Conservation (phyloP, 805 yeast species). For the Yarrowia porcina region DNA sequence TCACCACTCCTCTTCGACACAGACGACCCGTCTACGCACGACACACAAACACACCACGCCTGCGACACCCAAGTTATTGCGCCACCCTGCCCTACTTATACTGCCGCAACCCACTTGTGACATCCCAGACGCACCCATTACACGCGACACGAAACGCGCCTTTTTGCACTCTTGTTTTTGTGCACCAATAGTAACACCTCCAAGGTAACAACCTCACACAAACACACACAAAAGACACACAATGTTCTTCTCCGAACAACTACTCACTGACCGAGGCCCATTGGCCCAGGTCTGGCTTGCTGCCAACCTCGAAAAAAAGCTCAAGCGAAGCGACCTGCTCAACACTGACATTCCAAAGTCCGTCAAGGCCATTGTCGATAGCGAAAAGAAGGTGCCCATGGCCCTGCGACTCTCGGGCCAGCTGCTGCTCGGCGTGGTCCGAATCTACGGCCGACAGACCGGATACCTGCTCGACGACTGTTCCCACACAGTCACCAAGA, state of each 20-base stretch:
- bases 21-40: background rate
- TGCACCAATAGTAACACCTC: background rate
- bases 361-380: conserved; percentile 58
- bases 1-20: background rate
- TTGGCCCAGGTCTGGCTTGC: conserved; percentile 91
- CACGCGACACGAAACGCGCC: conserved; percentile 10
- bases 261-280: conserved; percentile 72
- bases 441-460: conserved; percentile 82
- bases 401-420: conserved; percentile 84
- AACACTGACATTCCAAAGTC: conserved; percentile 69
- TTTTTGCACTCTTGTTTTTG: background rate
- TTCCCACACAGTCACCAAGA: conserved; percentile 64
- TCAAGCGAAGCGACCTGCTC: conserved; percentile 67
- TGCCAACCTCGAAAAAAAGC: conserved; percentile 76
- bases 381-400: conserved; percentile 52
- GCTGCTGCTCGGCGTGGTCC: conserved; percentile 77
- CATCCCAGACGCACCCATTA: conserved; percentile 8
- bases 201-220: background rate
- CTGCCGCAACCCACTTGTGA: background rate
- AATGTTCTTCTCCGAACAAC: conserved; percentile 52
- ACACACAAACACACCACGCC: background rate
- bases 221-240: background rate
- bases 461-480: conserved; percentile 81
- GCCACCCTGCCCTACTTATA: background rate
- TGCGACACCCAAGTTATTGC: background rate